These are phyloP conservation scores for Gamarada debralockiae DNA, from an alignment of 495 filamentous ascomycete genomes.

Conservation along the genomic window DNA sequence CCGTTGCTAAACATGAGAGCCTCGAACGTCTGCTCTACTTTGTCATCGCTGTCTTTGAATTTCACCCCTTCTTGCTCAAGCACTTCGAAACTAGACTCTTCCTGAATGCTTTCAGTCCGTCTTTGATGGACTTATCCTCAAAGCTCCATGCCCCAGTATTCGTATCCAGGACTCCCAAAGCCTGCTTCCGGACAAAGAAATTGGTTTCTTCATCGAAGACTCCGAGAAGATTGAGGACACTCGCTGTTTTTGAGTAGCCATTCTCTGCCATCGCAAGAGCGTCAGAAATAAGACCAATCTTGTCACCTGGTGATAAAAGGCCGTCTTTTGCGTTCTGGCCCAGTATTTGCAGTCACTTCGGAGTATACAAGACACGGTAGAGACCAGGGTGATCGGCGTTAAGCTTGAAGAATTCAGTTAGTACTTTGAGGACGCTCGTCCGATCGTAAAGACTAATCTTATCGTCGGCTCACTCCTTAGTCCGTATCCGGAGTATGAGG, in stretches of 20 bases:
- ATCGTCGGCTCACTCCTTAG: slow-evolving; percentile 60
- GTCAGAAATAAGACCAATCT: slow-evolving; percentile 94
- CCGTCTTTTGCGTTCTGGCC: slow-evolving; percentile 82
- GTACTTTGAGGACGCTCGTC: slow-evolving; percentile 65
- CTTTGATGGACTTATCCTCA: slow-evolving; percentile 66
- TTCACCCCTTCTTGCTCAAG: slow-evolving; percentile 72
- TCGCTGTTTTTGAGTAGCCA: slow-evolving; percentile 91
- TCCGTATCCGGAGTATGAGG: slow-evolving; percentile 65
- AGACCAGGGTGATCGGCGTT: slow-evolving; percentile 74
- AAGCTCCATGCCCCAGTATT: slow-evolving; percentile 86
- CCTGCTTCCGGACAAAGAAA: slow-evolving; percentile 94
- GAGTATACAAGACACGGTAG: slow-evolving; percentile 68
- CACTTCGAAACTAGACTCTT: slow-evolving; percentile 60
- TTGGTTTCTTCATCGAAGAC: slow-evolving; percentile 79
- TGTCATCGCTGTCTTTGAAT: slow-evolving; percentile 79
- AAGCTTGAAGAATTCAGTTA: slow-evolving; percentile 70
- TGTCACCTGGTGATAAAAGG: slow-evolving; percentile 86
- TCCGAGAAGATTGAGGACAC: slow-evolving; percentile 78
- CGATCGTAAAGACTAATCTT: slow-evolving; percentile 64
- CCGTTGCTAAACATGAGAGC: slow-evolving; percentile 63
- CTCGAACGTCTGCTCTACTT: slow-evolving; percentile 85
- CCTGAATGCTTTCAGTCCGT: slow-evolving; percentile 79
- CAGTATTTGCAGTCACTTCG: slow-evolving; percentile 64
- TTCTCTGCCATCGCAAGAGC: slow-evolving; percentile 86
- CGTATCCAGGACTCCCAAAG: slow-evolving; percentile 67